Percentiles rank a stretch among this genome's conserved stretches.
Conservation (phyloP, 306 rosid genomes). For the Vachellia collinsii region DNA sequence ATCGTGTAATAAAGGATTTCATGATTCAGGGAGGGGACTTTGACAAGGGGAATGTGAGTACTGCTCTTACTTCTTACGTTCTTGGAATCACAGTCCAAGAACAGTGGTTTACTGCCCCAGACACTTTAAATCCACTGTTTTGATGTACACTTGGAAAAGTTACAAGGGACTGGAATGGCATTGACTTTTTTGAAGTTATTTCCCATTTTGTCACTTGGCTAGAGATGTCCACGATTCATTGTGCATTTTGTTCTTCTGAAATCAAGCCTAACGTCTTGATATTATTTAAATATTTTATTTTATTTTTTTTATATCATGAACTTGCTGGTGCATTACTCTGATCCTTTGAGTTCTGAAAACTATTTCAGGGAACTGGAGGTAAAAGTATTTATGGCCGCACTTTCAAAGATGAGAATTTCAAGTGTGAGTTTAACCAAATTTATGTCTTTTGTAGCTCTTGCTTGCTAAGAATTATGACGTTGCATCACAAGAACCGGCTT, state of each 20-base stretch:
- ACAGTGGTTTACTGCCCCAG: background rate
- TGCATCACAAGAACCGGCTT: background rate
- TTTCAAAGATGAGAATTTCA: slow-evolving; percentile 93
- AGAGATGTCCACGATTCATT: background rate
- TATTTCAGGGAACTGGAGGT: slow-evolving; percentile 90
- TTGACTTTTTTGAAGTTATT: background rate
- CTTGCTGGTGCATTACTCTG: background rate
- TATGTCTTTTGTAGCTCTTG: slow-evolving; percentile 18
- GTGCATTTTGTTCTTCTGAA: background rate
- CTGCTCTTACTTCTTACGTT: background rate
- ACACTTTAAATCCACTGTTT: background rate
- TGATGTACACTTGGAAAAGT: background rate
- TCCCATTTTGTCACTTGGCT: background rate
- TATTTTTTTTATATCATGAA: background rate
- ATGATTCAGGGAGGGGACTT: slow-evolving; percentile 99
- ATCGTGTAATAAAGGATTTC: slow-evolving; percentile 94
- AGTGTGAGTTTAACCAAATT: slow-evolving; percentile 57
- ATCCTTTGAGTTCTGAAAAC: slow-evolving; percentile 24
- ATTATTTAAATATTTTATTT: background rate
- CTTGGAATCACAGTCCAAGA: background rate
- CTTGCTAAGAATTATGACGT: background rate
- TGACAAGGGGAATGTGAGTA: slow-evolving; percentile 86
- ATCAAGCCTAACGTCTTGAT: background rate
- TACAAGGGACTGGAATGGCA: background rate
- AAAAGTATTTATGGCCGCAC: slow-evolving; percentile 97